Evolutionary conservation across 192 early-diverging fungal species (phyloP).

Genomic region (Allomyces arbusculus): DNA sequence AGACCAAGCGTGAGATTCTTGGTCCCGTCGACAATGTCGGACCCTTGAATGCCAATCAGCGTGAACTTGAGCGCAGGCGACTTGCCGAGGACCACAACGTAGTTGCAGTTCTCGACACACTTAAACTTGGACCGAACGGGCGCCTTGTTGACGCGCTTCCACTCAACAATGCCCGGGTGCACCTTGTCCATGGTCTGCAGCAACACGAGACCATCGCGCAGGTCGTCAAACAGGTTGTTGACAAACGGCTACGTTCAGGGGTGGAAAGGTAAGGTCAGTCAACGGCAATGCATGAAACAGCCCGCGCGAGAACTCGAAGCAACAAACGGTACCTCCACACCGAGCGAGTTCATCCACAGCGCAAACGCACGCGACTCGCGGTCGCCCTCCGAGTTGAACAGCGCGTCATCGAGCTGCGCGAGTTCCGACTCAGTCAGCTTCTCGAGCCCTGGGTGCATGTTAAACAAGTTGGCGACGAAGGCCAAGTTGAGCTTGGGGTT

Average conservation of each 20-base stretch:
- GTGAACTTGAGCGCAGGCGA: conserved; percentile 47
- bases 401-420: conserved; percentile 62
- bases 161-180: conserved; percentile 70
- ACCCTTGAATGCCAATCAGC: conserved; percentile 85
- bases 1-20: conserved; percentile 75
- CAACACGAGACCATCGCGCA: conserved; percentile 74
- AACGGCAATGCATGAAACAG: too few relatives aligned
- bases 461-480: conserved; percentile 96
- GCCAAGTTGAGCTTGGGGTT: conserved; percentile 97
- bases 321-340: conserved; percentile 38
- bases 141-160: conserved; percentile 72
- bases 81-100: conserved; percentile 73
- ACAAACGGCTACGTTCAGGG: conserved; percentile 44
- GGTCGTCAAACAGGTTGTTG: conserved; percentile 93
- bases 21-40: conserved; percentile 79
- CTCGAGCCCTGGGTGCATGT: conserved; percentile 85
- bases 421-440: conserved; percentile 78
- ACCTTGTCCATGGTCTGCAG: conserved; percentile 93
- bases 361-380: conserved; percentile 64
- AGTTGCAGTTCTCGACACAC: conserved; percentile 95
- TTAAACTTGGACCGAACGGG: conserved; percentile 74
- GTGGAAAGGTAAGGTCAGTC: too few relatives aligned
- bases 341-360: conserved; percentile 92
- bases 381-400: conserved; percentile 25
- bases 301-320: too few relatives aligned